Evolutionary conservation across 306 rosid genomes (phyloP), one percentile per base, ranked within the genome.

Genomic region (Prunus armeniaca): DNA sequence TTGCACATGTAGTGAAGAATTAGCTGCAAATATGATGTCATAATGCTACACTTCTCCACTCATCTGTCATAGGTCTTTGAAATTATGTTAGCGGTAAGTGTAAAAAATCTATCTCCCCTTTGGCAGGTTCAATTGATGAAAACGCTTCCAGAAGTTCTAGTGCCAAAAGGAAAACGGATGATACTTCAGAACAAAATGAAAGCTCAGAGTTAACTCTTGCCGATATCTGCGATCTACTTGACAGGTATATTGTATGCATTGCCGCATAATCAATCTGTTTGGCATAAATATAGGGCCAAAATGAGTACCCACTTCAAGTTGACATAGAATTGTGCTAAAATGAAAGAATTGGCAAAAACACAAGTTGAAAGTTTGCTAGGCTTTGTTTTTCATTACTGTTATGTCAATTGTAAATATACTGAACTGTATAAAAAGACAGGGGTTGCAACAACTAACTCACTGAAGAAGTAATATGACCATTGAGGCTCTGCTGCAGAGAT

Each of bases 201-300:
- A 32, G 22, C 54, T 2, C 69, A 50, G 80, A 83, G 55, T 72
- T 79, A 34, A 75, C 80, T 63, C 78, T 78, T 62, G 67, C 84
- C n/a, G 74, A 78, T 72, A 45, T 79, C 76, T 77, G 65, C 60
- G 13, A 75, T 25, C 46, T 25, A 46, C 66, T 67, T 52, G 76
- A 74, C 62, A 83, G 85, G 85, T 86, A 81, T 63, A 5, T 24
- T 72, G 38, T 43, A 46, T 22, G 9, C 41, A 56, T 22, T 57
- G 34, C 28, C 5, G n/a, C 49, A 64, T 30, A 6, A 30, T 62
- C 67, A 14, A 17, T 60, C 34, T 60, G 32, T 60, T 60, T 25
- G 65, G 19, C 2, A 4, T 25, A 25, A 63, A 62, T 28, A 62
- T 32, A n/a, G 28, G 25, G 20, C 28, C 38, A 25, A 60, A 60